phyloP scores from a whole-genome alignment of 2,329 filamentous ascomycete species.

The Calonectria naviculata region DNA sequence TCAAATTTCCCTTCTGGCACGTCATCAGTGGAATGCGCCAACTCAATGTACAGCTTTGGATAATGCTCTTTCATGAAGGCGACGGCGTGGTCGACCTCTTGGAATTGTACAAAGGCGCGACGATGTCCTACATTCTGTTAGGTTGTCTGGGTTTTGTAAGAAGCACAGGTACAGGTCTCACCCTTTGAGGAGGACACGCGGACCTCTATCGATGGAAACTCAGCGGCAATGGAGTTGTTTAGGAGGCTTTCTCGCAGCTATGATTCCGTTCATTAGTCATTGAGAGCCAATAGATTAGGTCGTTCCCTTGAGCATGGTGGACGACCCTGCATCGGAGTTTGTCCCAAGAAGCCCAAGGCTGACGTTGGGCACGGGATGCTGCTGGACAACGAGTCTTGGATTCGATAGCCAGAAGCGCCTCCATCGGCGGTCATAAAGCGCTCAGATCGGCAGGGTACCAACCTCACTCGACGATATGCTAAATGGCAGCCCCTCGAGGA shows the following conservation, averaged over 20 bases:
- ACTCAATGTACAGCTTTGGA: conserved; percentile 51
- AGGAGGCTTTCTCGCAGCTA: conserved; percentile 52
- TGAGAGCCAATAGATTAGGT: conserved; percentile 30
- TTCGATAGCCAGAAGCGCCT: conserved; percentile 16
- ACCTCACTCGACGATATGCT: conserved; percentile 64
- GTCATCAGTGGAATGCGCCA: conserved; percentile 51
- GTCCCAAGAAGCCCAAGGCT: not conserved
- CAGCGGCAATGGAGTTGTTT: conserved; percentile 46
- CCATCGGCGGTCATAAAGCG: conserved; percentile 13
- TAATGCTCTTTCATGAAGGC: conserved; percentile 56
- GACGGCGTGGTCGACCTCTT: conserved; percentile 51
- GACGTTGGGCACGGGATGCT: not conserved
- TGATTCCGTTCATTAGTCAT: conserved; percentile 38
- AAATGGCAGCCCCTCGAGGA: conserved; percentile 64
- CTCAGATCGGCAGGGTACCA: conserved; percentile 46
- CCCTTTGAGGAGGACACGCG: conserved; percentile 51
- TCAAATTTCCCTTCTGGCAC: conserved; percentile 51
- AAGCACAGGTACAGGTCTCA: conserved; percentile 22
- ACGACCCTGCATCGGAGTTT: conserved; percentile 17
- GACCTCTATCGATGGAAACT: conserved; percentile 52
- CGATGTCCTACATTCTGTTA: conserved; percentile 48
- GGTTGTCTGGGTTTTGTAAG: not conserved
- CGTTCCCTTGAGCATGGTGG: conserved; percentile 18
- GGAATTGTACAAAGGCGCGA: conserved; percentile 56
- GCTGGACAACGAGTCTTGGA: conserved; percentile 20